A percentile compares a stretch with the other conserved stretches of the same genome.
Evolutionary conservation across 2,329 filamentous ascomycete species (phyloP).

Genomic region (Alternaria panax): DNA sequence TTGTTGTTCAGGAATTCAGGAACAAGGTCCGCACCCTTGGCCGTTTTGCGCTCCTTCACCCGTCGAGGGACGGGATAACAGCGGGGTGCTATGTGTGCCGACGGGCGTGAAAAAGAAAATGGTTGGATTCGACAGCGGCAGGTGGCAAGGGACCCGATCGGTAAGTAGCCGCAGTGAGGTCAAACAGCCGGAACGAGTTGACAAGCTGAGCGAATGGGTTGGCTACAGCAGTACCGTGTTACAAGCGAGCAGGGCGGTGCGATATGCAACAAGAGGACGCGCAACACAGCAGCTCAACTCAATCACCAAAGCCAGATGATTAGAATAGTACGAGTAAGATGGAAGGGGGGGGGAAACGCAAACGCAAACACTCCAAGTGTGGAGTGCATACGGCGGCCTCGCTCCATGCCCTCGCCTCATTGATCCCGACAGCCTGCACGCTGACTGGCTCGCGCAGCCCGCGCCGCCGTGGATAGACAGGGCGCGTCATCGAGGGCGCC

Average conservation of each 20-base stretch:
- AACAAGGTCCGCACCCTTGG: conserved; percentile 19
- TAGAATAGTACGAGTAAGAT: background rate
- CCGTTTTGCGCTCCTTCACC: background rate
- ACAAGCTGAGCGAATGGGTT: background rate
- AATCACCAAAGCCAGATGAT: background rate
- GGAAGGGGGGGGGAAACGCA: conserved; percentile 8
- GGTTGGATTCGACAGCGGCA: background rate
- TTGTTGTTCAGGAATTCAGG: conserved; percentile 22
- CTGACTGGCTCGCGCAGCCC: conserved; percentile 8
- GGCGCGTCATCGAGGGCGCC: conserved; percentile 41
- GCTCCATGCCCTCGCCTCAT: background rate
- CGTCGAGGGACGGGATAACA: background rate
- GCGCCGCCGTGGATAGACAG: conserved; percentile 2
- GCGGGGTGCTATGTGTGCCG: conserved; percentile 2
- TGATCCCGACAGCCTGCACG: background rate
- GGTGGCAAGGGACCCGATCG: conserved; percentile 6
- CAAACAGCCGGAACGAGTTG: conserved; percentile 10
- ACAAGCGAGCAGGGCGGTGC: conserved; percentile 6
- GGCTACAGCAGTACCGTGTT: background rate
- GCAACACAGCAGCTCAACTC: conserved; percentile 5
- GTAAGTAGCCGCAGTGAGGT: background rate
- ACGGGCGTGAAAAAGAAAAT: background rate
- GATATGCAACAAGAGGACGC: conserved; percentile 6
- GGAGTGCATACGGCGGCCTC: background rate
- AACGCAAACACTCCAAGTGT: background rate